A percentile compares a stretch with the other conserved stretches of the same genome.
Conservation (phyloP, 2,329 filamentous ascomycete genomes). For the Albifimbria verrucaria region DNA sequence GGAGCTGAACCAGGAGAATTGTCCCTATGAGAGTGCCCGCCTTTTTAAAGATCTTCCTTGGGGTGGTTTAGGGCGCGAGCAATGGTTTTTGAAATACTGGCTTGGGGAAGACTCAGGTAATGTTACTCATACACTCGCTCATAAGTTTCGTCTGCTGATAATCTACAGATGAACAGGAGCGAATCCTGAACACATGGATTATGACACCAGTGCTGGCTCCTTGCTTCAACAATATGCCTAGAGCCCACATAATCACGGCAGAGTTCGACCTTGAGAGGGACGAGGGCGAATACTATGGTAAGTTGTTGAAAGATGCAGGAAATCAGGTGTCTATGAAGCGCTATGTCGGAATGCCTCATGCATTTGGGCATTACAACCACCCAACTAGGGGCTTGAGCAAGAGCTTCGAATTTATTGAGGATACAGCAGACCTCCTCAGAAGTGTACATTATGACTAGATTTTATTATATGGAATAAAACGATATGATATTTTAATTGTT, state of each 20-base stretch:
- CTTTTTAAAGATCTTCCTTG: constrained; percentile 20
- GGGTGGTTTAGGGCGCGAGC: constrained; percentile 24
- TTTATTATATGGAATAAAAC: background rate
- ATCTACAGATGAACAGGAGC: constrained; percentile 10
- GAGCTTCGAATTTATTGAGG: constrained; percentile 23
- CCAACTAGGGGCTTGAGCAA: constrained; percentile 18
- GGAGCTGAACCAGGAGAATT: constrained; percentile 12
- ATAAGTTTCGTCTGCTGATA: background rate
- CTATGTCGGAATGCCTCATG: constrained; percentile 24
- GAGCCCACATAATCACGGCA: constrained; percentile 29
- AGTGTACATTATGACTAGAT: constrained; percentile 2
- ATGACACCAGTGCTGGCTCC: constrained; percentile 20
- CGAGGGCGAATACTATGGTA: constrained; percentile 25
- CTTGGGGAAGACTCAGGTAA: constrained; percentile 21
- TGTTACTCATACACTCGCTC: background rate
- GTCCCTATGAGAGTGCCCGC: constrained; percentile 22
- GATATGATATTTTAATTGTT: too few relatives aligned
- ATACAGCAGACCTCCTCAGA: constrained; percentile 12
- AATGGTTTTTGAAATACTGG: constrained; percentile 28
- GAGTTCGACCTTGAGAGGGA: constrained; percentile 32
- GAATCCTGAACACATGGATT: constrained; percentile 9
- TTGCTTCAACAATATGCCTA: constrained; percentile 21
- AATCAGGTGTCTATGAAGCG: constrained; percentile 22
- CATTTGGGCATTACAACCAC: constrained; percentile 26
- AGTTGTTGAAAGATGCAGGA: constrained; percentile 16